Evolutionary conservation across 2,329 filamentous ascomycete species (phyloP), one percentile per base, ranked within the genome.

Genomic region (Xylariaceae sp.): DNA sequence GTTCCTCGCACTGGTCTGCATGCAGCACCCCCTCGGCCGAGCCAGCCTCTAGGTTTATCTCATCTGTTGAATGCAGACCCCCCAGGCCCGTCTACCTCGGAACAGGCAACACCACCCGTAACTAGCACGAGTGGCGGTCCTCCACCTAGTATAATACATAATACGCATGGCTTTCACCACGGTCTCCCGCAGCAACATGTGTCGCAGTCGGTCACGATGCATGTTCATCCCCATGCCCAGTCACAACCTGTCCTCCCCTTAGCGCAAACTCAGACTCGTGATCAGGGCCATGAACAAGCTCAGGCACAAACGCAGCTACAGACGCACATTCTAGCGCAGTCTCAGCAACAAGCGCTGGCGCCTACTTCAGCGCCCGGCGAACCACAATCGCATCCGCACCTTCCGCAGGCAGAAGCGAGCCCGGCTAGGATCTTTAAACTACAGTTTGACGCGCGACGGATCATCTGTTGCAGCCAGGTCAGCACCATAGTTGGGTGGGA

Each of bases 401-500:
- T 80, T 8, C 66, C 70, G 1, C 69, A 72, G 30, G 68, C 73
- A 6, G 80, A 83, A 57, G 64, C 75, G 26, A 77, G 75, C 49
- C 75, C 78, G 9, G 77, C 79, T 6, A 75, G 94, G 20, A 89
- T 99, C 3, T 99, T 97, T 78, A 99, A 99, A 73, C 79, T 97
- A 29, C 94, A 99, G 71, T 99, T 97, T 63, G 94, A 99, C 69
- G 90, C 92, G 1, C 83, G 92, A 18, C 86, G 92, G 64, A 95
- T 99, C 62, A 88, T 99, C 49, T 97, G 92, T 75, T 97, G 93
- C 70, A 94, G 89, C 60, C 92, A 97, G 71, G 91, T 94, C 51
- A 87, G 87, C 32, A 85, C 88, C 13, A 97, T 99, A 67, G 91
- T 97, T 0, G 94, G 92, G 0, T 99, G 94, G 94, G 94, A 99